Percentiles rank a stretch among this genome's conserved stretches.
Evolutionary conservation across 495 filamentous ascomycete species (phyloP).

Genomic region (Hypoxylon fragiforme): DNA sequence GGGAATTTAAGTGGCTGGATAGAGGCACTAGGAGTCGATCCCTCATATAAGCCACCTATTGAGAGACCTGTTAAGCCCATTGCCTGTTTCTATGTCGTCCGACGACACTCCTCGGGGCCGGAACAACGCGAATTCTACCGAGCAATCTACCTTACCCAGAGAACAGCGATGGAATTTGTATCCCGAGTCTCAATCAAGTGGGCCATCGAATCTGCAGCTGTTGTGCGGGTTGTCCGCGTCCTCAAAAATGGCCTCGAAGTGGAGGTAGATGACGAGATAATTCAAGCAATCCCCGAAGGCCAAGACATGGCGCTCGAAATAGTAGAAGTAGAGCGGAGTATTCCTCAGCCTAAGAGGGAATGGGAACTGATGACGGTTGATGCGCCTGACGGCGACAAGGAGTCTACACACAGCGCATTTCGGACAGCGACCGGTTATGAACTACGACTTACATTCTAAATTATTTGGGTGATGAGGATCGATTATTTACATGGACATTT

Average conservation of each 20-base stretch:
- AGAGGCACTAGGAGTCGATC: constrained; percentile 88
- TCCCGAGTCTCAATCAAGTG: constrained; percentile 73
- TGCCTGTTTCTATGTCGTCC: constrained; percentile 86
- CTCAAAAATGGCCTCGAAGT: constrained; percentile 75
- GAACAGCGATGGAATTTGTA: constrained; percentile 72
- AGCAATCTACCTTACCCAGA: constrained; percentile 81
- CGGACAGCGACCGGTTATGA: constrained; percentile 47
- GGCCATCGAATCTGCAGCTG: constrained; percentile 68
- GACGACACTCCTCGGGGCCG: constrained; percentile 53
- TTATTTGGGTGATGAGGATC: constrained; percentile 1
- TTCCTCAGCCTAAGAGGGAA: constrained; percentile 47
- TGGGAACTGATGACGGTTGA: constrained; percentile 58
- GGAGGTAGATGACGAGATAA: constrained; percentile 87
- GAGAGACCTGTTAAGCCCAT: constrained; percentile 71
- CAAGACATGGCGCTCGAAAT: constrained; percentile 77
- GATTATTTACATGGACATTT: constrained; percentile 13
- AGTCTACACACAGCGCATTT: constrained; percentile 40
- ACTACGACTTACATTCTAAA: constrained; percentile 53
- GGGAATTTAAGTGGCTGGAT: constrained; percentile 76
- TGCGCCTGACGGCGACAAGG: constrained; percentile 43
- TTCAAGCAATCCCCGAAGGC: constrained; percentile 83
- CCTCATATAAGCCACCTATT: constrained; percentile 76
- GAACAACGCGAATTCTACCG: constrained; percentile 71
- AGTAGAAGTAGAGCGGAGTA: constrained; percentile 40
- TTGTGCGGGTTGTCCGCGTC: constrained; percentile 71